Base-by-base conservation (phyloP, 2,329 filamentous ascomycete species). In the Cercospora sojina region DNA sequence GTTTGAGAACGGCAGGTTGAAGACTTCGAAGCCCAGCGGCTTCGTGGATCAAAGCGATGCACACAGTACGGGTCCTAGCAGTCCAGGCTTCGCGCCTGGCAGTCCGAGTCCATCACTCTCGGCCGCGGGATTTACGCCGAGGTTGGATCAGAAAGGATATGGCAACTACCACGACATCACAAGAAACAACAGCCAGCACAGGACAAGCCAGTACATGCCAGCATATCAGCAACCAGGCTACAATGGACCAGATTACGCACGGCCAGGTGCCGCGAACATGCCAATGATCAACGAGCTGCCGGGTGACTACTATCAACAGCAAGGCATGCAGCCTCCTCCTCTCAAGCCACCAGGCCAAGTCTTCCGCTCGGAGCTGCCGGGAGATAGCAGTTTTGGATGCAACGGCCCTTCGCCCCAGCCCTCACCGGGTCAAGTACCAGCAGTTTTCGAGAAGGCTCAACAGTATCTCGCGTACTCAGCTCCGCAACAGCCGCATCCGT, bases 1-100 rank as follows among this genome's bases (percentile, higher is more conserved):
- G 87, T 86, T 90, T 73, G 84, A 89, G 71, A 81, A 88, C 68
- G 88, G 88, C 56, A 85, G 81, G 72, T 80, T 90, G 66, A 87
- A 82, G 78, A 90, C 88, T 0, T 75, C 86, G 68, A 85, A 84
- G 70, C 82, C 83, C 2, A 80, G 79, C 41, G 79, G 80, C 47
- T 74, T 73, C 25, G 73, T 73, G 35, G 69, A 68, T 18, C 53
- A 20, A 38, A 25, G 29, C 6, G 59, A 69, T 58, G 66, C 56
- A 4, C 60, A 62, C 25, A 63, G 57, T 38, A 62, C 29, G 5
- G 35, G 43, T 16, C 61, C 31, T 10, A 65, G 62, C 49, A 59
- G 61, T 13, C 62, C 66, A 7, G 60, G 64, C 25, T 71, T 64
- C 55, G 61, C 69, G n/a, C 69, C 72, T 6, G 59, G 59, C 8